phyloP scores from a whole-genome alignment of 176 grass and related monocot genomes.

The Phyllostachys edulis region DNA sequence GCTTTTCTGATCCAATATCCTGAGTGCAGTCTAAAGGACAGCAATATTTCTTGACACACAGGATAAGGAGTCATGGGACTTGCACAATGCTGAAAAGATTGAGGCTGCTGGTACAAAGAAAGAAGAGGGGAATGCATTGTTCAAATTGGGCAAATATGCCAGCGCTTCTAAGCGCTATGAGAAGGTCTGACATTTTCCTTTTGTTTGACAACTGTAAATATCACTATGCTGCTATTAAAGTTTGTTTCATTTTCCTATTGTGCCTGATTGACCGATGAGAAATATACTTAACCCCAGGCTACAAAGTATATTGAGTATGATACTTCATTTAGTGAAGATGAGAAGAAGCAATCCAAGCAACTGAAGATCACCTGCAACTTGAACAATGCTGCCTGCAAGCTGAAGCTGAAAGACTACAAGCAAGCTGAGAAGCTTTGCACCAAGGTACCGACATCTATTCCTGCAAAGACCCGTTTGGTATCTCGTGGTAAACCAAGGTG shows the following conservation, averaged over 20 bases:
- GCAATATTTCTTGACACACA: slow-evolving; percentile 33
- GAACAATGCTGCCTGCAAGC: slow-evolving; percentile 94
- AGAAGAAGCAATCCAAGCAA: slow-evolving; percentile 85
- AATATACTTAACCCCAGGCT: slow-evolving; percentile 52
- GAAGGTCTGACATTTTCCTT: slow-evolving; percentile 50
- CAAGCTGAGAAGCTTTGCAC: slow-evolving; percentile 79
- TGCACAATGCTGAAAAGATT: slow-evolving; percentile 91
- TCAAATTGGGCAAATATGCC: slow-evolving; percentile 74
- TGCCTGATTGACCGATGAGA: background rate
- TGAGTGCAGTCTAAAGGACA: background rate
- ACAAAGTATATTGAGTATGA: slow-evolving; percentile 78
- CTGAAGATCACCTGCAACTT: slow-evolving; percentile 89
- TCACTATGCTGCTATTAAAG: background rate
- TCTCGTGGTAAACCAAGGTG: background rate
- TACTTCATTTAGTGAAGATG: slow-evolving; percentile 82
- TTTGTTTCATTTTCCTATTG: background rate
- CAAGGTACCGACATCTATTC: slow-evolving; percentile 43
- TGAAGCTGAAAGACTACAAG: slow-evolving; percentile 93
- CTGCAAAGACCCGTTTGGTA: background rate
- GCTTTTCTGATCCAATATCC: background rate
- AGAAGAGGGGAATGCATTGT: slow-evolving; percentile 84
- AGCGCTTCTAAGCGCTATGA: slow-evolving; percentile 90
- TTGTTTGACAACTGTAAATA: background rate
- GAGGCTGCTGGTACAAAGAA: slow-evolving; percentile 83
- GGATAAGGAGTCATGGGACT: slow-evolving; percentile 97